phyloP scores from a whole-genome alignment of 2,329 filamentous ascomycete genomes.

The Clarireedia homoeocarpa region DNA sequence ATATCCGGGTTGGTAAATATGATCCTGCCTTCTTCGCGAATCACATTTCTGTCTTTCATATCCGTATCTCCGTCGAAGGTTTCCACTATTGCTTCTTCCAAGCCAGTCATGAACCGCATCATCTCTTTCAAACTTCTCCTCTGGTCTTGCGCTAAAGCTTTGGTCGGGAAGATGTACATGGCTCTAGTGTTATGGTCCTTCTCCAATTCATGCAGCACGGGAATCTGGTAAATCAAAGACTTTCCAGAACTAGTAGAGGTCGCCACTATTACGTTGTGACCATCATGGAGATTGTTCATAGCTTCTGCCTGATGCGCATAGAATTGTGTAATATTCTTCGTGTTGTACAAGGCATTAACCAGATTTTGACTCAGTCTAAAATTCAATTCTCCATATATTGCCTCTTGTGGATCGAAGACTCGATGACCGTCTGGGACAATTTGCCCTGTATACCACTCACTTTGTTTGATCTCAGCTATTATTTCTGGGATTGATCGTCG shows the following conservation, averaged over 20 bases:
- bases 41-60: constrained; percentile 66
- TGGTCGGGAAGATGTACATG: constrained; percentile 98
- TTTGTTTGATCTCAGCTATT: constrained; percentile 69
- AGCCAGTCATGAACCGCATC: constrained; percentile 67
- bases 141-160: constrained; percentile 93
- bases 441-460: constrained; percentile 84
- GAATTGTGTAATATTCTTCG: constrained; percentile 74
- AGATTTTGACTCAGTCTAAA: constrained; percentile 84
- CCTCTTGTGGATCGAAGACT: constrained; percentile 77
- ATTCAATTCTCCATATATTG: constrained; percentile 74
- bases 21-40: constrained; percentile 82
- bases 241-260: constrained; percentile 97
- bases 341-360: constrained; percentile 95
- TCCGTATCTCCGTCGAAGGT: constrained; percentile 95
- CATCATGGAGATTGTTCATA: constrained; percentile 77
- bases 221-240: constrained; percentile 94
- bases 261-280: constrained; percentile 81
- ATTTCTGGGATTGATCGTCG: constrained; percentile 78
- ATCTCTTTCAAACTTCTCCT: constrained; percentile 80
- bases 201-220: constrained; percentile 81
- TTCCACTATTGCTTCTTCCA: constrained; percentile 73
- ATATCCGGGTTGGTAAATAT: constrained; percentile 99
- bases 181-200: constrained; percentile 68
- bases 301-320: constrained; percentile 92
- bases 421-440: constrained; percentile 90